These are phyloP conservation scores for Panaeolus cyanescens DNA, from an alignment of 768 basidiomycete genomes.

Conservation along the genomic window DNA sequence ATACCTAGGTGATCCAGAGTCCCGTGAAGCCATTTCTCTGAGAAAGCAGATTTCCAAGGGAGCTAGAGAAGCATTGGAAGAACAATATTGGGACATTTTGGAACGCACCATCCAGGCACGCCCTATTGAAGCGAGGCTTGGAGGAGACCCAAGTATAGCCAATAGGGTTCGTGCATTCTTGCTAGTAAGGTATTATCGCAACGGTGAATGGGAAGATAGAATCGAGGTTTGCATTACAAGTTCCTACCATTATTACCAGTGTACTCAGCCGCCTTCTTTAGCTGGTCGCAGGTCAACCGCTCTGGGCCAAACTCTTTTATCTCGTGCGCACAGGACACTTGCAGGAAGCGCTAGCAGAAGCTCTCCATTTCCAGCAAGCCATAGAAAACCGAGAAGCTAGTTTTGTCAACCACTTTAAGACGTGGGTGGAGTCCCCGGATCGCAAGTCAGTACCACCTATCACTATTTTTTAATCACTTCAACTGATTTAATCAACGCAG, in stretches of 20 bases:
- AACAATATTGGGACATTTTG: slow-evolving; percentile 84
- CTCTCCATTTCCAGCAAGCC: slow-evolving; percentile 65
- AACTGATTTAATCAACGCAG: slow-evolving; percentile 31
- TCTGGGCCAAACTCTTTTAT: slow-evolving; percentile 96
- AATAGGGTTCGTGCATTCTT: slow-evolving; percentile 92
- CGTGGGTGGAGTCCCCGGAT: slow-evolving; percentile 82
- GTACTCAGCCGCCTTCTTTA: slow-evolving; percentile 26
- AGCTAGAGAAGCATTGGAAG: slow-evolving; percentile 79
- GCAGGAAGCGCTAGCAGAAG: slow-evolving; percentile 80
- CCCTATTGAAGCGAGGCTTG: slow-evolving; percentile 83
- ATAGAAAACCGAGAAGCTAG: slow-evolving; percentile 79
- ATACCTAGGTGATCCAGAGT: slow-evolving; percentile 69
- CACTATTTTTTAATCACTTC: background rate
- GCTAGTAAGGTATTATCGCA: slow-evolving; percentile 74
- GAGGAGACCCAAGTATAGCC: slow-evolving; percentile 86
- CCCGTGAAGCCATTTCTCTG: slow-evolving; percentile 65
- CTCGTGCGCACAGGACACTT: slow-evolving; percentile 85
- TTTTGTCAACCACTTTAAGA: slow-evolving; percentile 80
- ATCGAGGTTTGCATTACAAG: slow-evolving; percentile 65
- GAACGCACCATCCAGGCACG: slow-evolving; percentile 81
- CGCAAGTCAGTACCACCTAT: slow-evolving; percentile 53
- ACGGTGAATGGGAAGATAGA: slow-evolving; percentile 84
- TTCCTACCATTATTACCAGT: background rate
- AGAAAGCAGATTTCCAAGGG: slow-evolving; percentile 78
- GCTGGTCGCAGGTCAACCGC: slow-evolving; percentile 82